These are phyloP conservation scores for Gracilariopsis chorda DNA, from an alignment of 23 red algal genomes.

Conservation along the genomic window DNA sequence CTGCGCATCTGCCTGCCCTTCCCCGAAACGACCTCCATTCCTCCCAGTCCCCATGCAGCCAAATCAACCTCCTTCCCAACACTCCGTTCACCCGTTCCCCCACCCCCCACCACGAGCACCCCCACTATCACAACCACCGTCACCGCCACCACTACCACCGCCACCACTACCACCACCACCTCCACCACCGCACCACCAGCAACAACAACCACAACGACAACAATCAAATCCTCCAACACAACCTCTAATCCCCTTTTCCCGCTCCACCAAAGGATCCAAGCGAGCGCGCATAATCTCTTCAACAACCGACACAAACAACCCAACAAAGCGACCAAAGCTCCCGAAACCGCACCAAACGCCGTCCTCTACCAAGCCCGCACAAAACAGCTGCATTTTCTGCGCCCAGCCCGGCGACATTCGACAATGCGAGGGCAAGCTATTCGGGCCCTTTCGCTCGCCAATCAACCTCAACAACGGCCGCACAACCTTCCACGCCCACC, in stretches of 20 bases:
- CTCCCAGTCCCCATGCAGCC: slow-evolving; percentile 11
- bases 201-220: too few species aligned
- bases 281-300: not conserved
- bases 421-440: slow-evolving; percentile 51
- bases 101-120: not conserved
- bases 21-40: too few species aligned
- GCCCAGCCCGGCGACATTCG: slow-evolving; percentile 15
- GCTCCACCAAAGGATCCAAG: not conserved
- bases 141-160: too few species aligned
- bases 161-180: too few species aligned
- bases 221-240: too few species aligned
- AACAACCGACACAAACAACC: not conserved
- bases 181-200: too few species aligned
- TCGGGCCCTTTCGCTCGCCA: slow-evolving; percentile 26
- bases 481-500: slow-evolving; percentile 16
- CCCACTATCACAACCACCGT: too few species aligned
- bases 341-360: not conserved
- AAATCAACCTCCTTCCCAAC: not conserved
- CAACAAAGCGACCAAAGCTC: not conserved
- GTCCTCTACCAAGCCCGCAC: not conserved
- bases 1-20: too few species aligned
- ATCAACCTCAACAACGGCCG: not conserved
- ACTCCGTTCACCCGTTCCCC: not conserved
- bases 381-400: slow-evolving; percentile 50
- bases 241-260: not conserved